A percentile compares a stretch with the other conserved stretches of the same genome.
These are phyloP conservation scores for Dittrichia graveolens DNA, from an alignment of 129 eudicot genomes.

Conservation along the genomic window DNA sequence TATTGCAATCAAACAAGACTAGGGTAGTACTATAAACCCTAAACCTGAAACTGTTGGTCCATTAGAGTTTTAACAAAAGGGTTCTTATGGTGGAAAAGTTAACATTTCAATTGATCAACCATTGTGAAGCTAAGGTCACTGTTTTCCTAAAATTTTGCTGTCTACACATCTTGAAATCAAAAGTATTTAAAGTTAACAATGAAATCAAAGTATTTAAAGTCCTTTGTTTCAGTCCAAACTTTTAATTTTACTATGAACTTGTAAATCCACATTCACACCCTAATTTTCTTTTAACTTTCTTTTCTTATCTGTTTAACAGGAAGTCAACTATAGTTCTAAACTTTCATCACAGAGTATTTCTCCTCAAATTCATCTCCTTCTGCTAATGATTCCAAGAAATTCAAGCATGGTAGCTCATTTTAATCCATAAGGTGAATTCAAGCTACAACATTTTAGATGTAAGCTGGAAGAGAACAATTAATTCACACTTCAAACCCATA, in stretches of 20 bases:
- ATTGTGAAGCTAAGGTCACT: too few species aligned
- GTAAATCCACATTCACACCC: not conserved
- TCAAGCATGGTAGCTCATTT: not conserved
- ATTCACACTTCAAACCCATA: not conserved
- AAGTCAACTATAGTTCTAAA: not conserved
- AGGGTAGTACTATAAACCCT: too few species aligned
- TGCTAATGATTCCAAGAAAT: not conserved
- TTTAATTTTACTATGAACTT: not conserved
- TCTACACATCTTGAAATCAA: too few species aligned
- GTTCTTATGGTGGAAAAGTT: not conserved
- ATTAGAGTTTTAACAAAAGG: too few species aligned
- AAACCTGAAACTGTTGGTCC: too few species aligned
- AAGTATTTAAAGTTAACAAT: not conserved
- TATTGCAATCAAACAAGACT: too few species aligned
- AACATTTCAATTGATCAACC: not conserved
- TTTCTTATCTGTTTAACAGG: not conserved
- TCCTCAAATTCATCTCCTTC: not conserved
- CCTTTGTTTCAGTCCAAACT: too few species aligned
- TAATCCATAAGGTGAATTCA: not conserved
- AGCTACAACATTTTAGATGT: too few species aligned
- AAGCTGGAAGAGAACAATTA: not conserved
- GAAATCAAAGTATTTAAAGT: too few species aligned
- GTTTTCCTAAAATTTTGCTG: too few species aligned
- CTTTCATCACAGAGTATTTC: not conserved
- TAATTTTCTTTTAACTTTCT: not conserved